Evolutionary conservation across 768 basidiomycete genomes (phyloP), one percentile per base, ranked within the genome.

Genomic region (Cubamyces lactineus): DNA sequence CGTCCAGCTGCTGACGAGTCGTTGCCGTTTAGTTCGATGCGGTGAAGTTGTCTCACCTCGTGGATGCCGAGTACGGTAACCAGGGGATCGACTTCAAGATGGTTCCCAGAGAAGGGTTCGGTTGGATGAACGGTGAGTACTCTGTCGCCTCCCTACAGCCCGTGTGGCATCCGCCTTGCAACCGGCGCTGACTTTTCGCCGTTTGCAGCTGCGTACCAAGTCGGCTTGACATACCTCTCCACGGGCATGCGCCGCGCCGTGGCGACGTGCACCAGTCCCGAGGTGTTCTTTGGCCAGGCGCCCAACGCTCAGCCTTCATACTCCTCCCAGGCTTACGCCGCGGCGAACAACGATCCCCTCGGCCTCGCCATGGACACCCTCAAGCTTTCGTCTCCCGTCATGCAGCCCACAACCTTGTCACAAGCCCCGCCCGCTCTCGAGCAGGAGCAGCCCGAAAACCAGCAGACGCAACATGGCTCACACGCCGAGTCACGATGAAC

Each of bases 21-120:
- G 53, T 46, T 30, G 58, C 19, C 21, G 26, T 61, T 0, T 67
- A 91, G 89, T 98, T 98, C 73, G 95, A 99, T 71, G 96, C 95
- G 2, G 96, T 99, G 66, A 92, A 88, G 75, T 84, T 97, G 21
- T 96, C 93, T 1, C 95, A 98, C 72, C 82, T 98, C 49, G 96
- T 99, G 6, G 96, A 96, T 71, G 97, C 96, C 47, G 96, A 98
- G 78, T 98, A 98, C 69, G 91, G 94, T 9, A 95, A 95, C 73
- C 93, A 95, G 72, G 96, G 96, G 51, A 83, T 96, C 67, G 96
- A 99, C 79, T 99, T 99, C 80, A 94, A 96, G 78, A 88, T 96
- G 84, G 91, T 98, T 46, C 96, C 96, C 52, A 85, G 95, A 15
- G 96, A 98, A 76, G 96, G 96, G 57, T 99, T 98, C 72, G 96